phyloP scores from a whole-genome alignment of 306 rosid genomes.

The Begonia fuchsioides region DNA sequence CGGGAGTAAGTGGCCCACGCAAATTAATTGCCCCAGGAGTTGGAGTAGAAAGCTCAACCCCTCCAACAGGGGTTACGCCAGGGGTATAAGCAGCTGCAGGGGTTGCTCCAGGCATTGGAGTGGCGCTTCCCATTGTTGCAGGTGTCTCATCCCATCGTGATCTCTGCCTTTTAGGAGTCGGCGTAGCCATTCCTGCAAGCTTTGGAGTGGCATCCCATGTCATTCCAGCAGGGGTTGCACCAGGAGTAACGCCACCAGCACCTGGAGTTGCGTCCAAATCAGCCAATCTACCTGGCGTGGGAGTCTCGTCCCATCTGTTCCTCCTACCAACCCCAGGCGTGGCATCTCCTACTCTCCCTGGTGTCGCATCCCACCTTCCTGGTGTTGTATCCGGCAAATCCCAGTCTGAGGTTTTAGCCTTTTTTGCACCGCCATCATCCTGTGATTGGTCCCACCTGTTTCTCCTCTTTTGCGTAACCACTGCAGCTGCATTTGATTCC shows the following conservation, averaged over 20 bases:
- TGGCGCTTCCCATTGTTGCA: slow-evolving; percentile 58
- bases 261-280: slow-evolving; percentile 55
- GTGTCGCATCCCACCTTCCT: slow-evolving; percentile 58
- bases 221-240: slow-evolving; percentile 73
- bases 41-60: slow-evolving; percentile 49
- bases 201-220: slow-evolving; percentile 74
- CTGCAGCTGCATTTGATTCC: slow-evolving; percentile 8
- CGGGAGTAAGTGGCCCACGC: slow-evolving; percentile 52
- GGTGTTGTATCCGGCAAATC: slow-evolving; percentile 47
- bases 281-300: slow-evolving; percentile 46
- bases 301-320: slow-evolving; percentile 70
- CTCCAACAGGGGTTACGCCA: slow-evolving; percentile 71
- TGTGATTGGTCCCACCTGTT: slow-evolving; percentile 66
- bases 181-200: slow-evolving; percentile 56
- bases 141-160: slow-evolving; percentile 81
- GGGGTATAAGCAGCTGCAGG: slow-evolving; percentile 64
- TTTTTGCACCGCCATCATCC: slow-evolving; percentile 33
- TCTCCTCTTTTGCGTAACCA: slow-evolving; percentile 35
- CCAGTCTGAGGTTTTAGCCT: slow-evolving; percentile 51
- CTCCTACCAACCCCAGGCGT: slow-evolving; percentile 48
- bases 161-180: slow-evolving; percentile 55
- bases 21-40: slow-evolving; percentile 50
- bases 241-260: slow-evolving; percentile 51
- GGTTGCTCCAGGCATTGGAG: slow-evolving; percentile 50
- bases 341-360: slow-evolving; percentile 46